phyloP scores from a whole-genome alignment of 305 asterid genomes.

The Withania somnifera region DNA sequence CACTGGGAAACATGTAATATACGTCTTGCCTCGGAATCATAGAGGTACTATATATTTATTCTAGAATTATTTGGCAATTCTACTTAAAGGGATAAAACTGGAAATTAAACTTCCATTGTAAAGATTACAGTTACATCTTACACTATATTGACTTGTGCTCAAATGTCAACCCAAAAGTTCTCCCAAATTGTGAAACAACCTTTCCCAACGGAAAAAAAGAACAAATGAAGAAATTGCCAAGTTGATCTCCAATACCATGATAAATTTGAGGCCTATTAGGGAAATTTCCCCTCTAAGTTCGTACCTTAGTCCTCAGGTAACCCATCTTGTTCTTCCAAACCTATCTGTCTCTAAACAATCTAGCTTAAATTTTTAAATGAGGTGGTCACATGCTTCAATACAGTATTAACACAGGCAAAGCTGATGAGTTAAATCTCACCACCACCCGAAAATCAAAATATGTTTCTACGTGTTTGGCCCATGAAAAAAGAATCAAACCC shows the following conservation, averaged over 20 bases:
- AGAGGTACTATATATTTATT: neutral
- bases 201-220: neutral
- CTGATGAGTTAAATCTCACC: neutral
- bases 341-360: constrained; percentile 30
- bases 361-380: neutral
- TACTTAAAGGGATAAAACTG: neutral
- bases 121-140: neutral
- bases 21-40: neutral
- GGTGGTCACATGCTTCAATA: neutral
- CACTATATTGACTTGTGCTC: neutral
- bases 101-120: neutral
- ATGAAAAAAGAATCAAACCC: neutral
- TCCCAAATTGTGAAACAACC: neutral
- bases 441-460: neutral
- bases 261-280: constrained; percentile 14
- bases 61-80: neutral
- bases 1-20: neutral
- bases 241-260: constrained; percentile 40
- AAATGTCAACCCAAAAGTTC: neutral
- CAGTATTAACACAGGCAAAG: neutral
- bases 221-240: constrained; percentile 37
- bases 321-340: constrained; percentile 49
- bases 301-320: constrained; percentile 30
- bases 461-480: neutral
- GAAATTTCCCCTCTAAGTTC: constrained; percentile 21